Base-by-base conservation (phyloP, 768 basidiomycete species). In the Steccherinum ochraceum region DNA sequence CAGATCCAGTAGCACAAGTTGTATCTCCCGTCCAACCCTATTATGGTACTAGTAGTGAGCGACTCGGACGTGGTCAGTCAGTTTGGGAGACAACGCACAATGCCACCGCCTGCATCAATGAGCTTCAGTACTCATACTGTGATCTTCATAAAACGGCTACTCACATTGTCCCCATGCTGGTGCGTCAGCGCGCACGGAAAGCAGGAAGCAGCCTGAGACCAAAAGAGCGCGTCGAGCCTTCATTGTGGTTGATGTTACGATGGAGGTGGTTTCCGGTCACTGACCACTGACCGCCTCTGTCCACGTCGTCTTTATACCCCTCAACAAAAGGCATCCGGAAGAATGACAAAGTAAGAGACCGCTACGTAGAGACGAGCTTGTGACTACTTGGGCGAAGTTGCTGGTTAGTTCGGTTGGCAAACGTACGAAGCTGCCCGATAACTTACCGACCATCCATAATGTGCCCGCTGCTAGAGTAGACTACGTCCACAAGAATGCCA, bases 11-110 rank as follows among this genome's bases (percentile, higher is more conserved):
- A 1, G 61, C 68, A 54, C 71, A 73, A 12, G 68, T 67, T 1
- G 67, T 71, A 12, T 61, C 41, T 3, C 70, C 71, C 0, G 64
- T 58, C 64, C 67, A 72, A 3, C 66, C 66, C 67, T 67, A 45
- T 7, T 13, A 19, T 20, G n/a, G 51, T 7, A 46, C 26, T 18
- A 43, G 19, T 18, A 25, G 50, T 12, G 18, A 16, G 39, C 26
- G 40, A 19, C 39, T 10, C 21, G 30, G 18, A 18, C 10, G 21
- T 40, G 21, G 4, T 3, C 21, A 24, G 3, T 20, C n/a, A 26
- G 25, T 20, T 52, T 5, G 12, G 3, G 48, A 39, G n/a, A 39
- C 30, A 5, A 52, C 56, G 24, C 40, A 60, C 58, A 52, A 48
- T 53, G 40, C 58, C 58, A 25, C 58, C 56, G 46, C 58, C 58